A percentile compares a stretch with the other conserved stretches of the same genome.
Conservation (phyloP, 257 asterid genomes). For the Scutellaria minor region DNA sequence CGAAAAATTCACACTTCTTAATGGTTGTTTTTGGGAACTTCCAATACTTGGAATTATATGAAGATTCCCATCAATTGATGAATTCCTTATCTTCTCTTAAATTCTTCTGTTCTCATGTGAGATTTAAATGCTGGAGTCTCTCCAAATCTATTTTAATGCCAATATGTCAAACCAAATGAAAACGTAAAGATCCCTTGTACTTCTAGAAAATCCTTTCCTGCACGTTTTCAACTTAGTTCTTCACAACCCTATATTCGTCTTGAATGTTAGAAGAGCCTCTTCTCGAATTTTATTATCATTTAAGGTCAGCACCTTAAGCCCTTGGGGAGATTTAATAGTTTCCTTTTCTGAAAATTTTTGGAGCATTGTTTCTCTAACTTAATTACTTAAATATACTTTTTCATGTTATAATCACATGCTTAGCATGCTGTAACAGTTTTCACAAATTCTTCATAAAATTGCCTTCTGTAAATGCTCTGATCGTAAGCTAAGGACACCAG, state of each 20-base stretch:
- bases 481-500: background rate
- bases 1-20: too few species aligned
- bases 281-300: constrained; percentile 1
- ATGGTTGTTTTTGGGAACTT: too few species aligned
- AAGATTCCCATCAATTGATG: constrained; percentile 6
- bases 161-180: constrained; percentile 3
- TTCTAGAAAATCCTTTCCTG: background rate
- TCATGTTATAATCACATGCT: background rate
- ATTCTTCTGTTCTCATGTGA: background rate
- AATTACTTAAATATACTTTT: background rate
- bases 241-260: background rate
- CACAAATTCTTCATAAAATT: constrained; percentile 8
- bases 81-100: background rate
- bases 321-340: background rate
- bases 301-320: constrained; percentile 4
- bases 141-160: background rate
- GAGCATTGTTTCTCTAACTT: background rate
- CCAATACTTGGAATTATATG: background rate
- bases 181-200: background rate
- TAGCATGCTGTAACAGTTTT: constrained; percentile 1
- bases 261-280: background rate
- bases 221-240: background rate
- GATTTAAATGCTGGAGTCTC: background rate
- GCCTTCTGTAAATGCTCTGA: background rate
- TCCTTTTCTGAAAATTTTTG: constrained; percentile 1